Base-by-base conservation (phyloP, 768 basidiomycete genomes). In the Suillus ampliporus region DNA sequence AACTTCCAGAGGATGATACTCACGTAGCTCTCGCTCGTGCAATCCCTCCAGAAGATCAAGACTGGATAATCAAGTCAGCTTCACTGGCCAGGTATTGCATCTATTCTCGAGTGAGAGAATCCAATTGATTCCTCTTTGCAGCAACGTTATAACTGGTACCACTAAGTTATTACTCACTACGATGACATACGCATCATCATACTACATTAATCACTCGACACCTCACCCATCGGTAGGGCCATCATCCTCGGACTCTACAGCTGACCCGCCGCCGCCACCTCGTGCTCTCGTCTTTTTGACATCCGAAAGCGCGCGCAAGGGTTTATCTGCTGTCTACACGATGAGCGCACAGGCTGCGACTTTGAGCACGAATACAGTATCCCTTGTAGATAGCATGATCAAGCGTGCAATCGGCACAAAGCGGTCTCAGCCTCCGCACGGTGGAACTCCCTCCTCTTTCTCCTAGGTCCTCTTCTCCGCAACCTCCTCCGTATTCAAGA, bases 131-230 rank as follows among this genome's bases (percentile, higher is more conserved):
- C 26, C 59, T 43, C 61, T 48, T 26, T 41, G 8, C 63, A 91
- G 90, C 69, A 84, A 86, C 71, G 88, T 86, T 0, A 90, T 94
- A 60, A 84, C 90, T 4, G 78, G 81, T 34, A 86, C 87, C 19
- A 89, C 90, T 6, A 86, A 83, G 43, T 82, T 89, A 21, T 78
- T 91, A 19, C 72, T 88, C 28, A 83, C 84, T 1, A 87, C 87
- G 4, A 84, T 92, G 58, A 84, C 83, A 4, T 75, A 80, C 2
- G 89, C 88, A 0, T 85, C 91, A 9, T 79, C 83, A 48, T 82
- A 81, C 66, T 91, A 89, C 74, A 85, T 90, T 60, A 73, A 77
- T 7, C 81, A 88, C 66, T 85, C 88, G 3, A 77, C 78, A 19
- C 84, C 89, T 1, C 83, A 85, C 61, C 73, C 77, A 50, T 69